Evolutionary conservation across 75 land plant species (phyloP).

Genomic region (Sequoiadendron giganteum): DNA sequence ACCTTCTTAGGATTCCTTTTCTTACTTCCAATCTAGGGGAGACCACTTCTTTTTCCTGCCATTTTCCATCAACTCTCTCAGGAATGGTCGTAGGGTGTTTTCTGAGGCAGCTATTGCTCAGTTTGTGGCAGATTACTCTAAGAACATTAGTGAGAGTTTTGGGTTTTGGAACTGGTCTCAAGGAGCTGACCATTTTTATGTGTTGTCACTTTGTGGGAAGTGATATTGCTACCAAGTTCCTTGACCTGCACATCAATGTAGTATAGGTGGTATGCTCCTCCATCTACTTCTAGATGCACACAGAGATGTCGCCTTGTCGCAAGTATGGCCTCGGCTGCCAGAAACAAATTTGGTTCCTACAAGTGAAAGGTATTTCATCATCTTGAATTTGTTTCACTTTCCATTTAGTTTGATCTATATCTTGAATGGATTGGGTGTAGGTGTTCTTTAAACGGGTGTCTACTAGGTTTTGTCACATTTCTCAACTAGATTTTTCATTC

Average conservation of each 20-base stretch:
- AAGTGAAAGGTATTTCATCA: conserved; percentile 27
- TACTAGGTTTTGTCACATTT: not conserved
- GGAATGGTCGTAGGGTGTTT: conserved; percentile 38
- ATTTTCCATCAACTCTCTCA: conserved; percentile 44
- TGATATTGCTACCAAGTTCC: conserved; percentile 30
- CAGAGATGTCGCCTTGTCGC: conserved; percentile 51
- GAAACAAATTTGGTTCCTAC: conserved; percentile 27
- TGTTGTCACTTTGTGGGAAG: conserved; percentile 54
- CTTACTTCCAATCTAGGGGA: conserved; percentile 25
- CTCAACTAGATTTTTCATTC: too few species aligned
- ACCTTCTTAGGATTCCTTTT: conserved; percentile 34
- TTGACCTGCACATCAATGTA: conserved; percentile 36
- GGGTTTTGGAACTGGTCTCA: conserved; percentile 37
- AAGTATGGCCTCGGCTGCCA: conserved; percentile 46
- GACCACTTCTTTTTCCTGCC: conserved; percentile 53
- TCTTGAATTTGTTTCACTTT: not conserved
- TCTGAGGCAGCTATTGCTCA: conserved; percentile 37
- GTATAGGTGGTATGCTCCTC: conserved; percentile 65
- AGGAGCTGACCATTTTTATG: conserved; percentile 55
- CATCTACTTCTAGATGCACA: conserved; percentile 51
- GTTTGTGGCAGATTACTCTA: conserved; percentile 34
- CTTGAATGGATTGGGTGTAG: not conserved
- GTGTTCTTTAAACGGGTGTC: not conserved
- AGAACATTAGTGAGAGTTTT: conserved; percentile 19
- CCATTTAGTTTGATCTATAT: not conserved